These are phyloP conservation scores for Lyophyllum atratum DNA, from an alignment of 768 basidiomycete genomes.

Conservation along the genomic window DNA sequence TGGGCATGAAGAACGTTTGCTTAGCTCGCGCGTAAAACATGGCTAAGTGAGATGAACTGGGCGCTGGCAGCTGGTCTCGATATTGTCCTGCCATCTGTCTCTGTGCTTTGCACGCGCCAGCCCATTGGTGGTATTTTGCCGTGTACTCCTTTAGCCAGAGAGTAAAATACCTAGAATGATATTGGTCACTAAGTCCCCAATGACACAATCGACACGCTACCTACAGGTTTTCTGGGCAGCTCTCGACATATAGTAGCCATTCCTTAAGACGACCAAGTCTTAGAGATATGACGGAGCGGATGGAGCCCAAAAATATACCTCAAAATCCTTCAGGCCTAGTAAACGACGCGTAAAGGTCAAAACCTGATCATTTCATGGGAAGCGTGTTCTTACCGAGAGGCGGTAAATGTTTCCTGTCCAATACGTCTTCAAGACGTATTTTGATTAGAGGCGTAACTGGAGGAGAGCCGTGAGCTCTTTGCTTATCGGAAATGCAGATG, in stretches of 20 bases:
- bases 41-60: slow-evolving; percentile 56
- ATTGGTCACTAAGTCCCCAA: slow-evolving; percentile 13
- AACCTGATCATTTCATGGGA: background rate
- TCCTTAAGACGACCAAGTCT: slow-evolving; percentile 45
- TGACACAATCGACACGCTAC: slow-evolving; percentile 19
- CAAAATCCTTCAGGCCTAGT: slow-evolving; percentile 69
- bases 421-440: slow-evolving; percentile 72
- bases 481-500: background rate
- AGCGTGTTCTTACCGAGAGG: slow-evolving; percentile 55
- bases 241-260: slow-evolving; percentile 80
- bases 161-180: slow-evolving; percentile 61
- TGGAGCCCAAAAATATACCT: slow-evolving; percentile 32
- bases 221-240: slow-evolving; percentile 73
- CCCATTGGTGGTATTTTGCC: slow-evolving; percentile 45
- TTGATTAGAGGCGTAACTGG: slow-evolving; percentile 67
- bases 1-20: slow-evolving; percentile 78
- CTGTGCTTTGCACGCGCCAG: slow-evolving; percentile 34
- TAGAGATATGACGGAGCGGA: background rate
- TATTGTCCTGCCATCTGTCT: slow-evolving; percentile 30
- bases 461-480: slow-evolving; percentile 6
- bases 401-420: slow-evolving; percentile 76
- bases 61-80: slow-evolving; percentile 38
- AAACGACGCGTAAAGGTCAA: slow-evolving; percentile 1
- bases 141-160: slow-evolving; percentile 82
- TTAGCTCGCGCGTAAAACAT: slow-evolving; percentile 81